A percentile compares a stretch with the other conserved stretches of the same genome.
Evolutionary conservation across 371 early-diverging fungal species (phyloP).

Genomic region (Mucor velutinosus): DNA sequence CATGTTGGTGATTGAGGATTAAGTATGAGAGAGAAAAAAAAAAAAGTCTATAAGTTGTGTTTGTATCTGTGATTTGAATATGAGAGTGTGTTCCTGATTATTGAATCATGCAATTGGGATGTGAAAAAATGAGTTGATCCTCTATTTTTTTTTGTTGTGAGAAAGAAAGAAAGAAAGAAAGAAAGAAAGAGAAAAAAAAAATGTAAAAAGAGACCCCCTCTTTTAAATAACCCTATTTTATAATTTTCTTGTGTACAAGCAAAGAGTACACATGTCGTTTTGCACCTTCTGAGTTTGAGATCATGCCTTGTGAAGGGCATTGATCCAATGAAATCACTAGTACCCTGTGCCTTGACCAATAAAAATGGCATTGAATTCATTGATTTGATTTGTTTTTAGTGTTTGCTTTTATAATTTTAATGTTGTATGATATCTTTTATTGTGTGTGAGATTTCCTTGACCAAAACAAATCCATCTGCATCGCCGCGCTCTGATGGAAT

Average conservation of each 20-base stretch:
- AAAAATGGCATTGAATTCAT: background rate
- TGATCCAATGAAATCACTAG: background rate
- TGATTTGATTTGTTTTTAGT: background rate
- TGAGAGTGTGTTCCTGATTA: background rate
- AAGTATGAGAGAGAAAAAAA: too few relatives aligned
- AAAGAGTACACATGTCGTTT: constrained; percentile 8
- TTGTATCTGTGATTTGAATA: background rate
- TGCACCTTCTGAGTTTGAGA: background rate
- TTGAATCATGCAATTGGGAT: background rate
- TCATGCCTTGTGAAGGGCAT: background rate
- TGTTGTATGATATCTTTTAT: background rate
- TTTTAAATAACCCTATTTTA: background rate
- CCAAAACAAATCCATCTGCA: background rate
- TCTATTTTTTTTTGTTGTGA: background rate
- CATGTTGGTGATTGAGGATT: constrained; percentile 2
- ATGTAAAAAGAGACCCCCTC: background rate
- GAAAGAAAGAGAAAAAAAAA: constrained; percentile 1
- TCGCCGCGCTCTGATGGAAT: background rate
- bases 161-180: background rate
- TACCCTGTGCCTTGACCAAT: background rate
- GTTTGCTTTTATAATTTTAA: background rate
- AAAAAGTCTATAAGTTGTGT: background rate
- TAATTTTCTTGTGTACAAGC: background rate
- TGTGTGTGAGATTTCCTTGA: too few relatives aligned
- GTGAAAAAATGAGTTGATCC: background rate